phyloP scores from a whole-genome alignment of 2,329 filamentous ascomycete species.

The Calonectria pauciramosa region DNA sequence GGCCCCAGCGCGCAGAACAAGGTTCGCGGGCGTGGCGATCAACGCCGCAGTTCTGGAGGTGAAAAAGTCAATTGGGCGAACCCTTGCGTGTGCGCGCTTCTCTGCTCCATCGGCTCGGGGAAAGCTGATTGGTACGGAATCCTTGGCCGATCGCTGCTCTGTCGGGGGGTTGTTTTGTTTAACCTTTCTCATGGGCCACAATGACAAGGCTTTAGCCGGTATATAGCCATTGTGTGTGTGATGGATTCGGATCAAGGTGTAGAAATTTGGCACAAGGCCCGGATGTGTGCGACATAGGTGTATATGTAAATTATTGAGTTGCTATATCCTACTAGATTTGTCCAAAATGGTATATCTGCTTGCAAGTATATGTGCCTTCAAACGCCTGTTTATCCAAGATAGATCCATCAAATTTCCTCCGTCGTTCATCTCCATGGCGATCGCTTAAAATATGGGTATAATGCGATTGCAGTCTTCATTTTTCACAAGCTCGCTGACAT shows the following conservation, averaged over 20 bases:
- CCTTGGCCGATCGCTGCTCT: background rate
- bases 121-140: background rate
- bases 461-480: background rate
- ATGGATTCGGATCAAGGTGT: background rate
- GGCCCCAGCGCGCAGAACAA: background rate
- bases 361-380: no score
- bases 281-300: background rate
- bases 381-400: background rate
- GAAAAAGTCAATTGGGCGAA: background rate
- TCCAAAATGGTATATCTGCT: background rate
- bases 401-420: background rate
- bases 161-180: background rate
- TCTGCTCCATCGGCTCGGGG: background rate
- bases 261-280: background rate
- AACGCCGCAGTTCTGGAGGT: background rate
- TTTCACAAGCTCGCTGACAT: background rate
- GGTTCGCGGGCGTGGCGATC: background rate
- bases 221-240: background rate
- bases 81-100: background rate
- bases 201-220: background rate
- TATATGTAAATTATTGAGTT: background rate
- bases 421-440: no score
- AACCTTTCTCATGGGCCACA: background rate
- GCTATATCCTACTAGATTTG: background rate
- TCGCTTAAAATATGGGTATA: conserved; percentile 8